These are phyloP conservation scores for Neurospora tetrasperma DNA, from an alignment of 495 filamentous ascomycete species.

Conservation along the genomic window DNA sequence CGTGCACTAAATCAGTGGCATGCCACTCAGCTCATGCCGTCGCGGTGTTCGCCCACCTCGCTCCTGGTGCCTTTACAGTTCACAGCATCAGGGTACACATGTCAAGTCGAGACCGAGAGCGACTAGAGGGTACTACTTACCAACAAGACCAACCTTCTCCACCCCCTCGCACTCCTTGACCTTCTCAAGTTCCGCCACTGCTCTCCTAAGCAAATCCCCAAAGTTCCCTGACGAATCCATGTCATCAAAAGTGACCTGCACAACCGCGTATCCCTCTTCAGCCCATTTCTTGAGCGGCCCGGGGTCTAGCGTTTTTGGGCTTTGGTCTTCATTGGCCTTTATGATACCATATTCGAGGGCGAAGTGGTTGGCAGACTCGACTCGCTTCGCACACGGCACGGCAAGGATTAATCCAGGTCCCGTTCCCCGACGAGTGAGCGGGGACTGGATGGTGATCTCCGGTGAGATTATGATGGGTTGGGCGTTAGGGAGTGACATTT, in stretches of 20 bases:
- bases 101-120: background rate
- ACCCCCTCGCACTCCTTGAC: conserved; percentile 19
- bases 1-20: conserved; percentile 6
- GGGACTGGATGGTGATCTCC: conserved; percentile 33
- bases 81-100: background rate
- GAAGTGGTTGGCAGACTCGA: background rate
- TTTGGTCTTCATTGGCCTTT: conserved; percentile 1
- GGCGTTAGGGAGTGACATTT: background rate
- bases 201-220: background rate
- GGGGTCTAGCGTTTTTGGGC: conserved; percentile 28
- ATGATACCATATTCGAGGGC: background rate
- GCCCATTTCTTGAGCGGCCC: conserved; percentile 47
- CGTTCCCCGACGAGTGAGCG: conserved; percentile 44
- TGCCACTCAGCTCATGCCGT: background rate
- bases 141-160: conserved; percentile 25
- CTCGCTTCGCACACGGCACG: background rate
- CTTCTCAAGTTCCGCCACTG: conserved; percentile 15
- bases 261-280: conserved; percentile 47
- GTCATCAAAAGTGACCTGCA: conserved; percentile 19
- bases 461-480: background rate
- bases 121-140: conserved; percentile 18
- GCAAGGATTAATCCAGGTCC: conserved; percentile 47
- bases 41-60: background rate
- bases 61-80: background rate
- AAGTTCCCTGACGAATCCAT: background rate